These are phyloP conservation scores for Allantophomopsis cytisporea DNA, from an alignment of 2,329 filamentous ascomycete species.

Conservation along the genomic window DNA sequence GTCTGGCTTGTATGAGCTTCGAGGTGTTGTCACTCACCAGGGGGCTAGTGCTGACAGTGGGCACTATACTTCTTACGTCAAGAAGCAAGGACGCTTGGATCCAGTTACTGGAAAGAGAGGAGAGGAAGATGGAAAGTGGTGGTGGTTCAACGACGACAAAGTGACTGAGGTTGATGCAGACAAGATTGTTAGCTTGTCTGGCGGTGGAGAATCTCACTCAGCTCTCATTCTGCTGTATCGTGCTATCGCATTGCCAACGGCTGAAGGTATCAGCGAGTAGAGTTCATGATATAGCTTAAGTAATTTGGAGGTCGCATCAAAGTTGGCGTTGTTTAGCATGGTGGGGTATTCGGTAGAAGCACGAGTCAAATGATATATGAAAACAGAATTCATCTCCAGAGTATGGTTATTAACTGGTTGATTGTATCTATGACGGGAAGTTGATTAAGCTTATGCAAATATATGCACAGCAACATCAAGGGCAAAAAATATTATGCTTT, in stretches of 20 bases:
- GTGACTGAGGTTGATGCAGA: constrained; percentile 84
- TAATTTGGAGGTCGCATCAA: background rate
- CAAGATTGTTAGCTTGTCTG: constrained; percentile 80
- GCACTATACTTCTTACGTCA: constrained; percentile 96
- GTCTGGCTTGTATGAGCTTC: constrained; percentile 88
- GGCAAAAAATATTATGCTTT: too few species aligned
- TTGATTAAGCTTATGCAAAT: too few species aligned
- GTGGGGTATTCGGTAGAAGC: too few species aligned
- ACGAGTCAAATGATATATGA: too few species aligned
- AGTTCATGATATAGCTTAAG: background rate
- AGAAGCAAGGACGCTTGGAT: constrained; percentile 68
- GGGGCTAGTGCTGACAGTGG: constrained; percentile 93
- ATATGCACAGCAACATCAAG: too few species aligned
- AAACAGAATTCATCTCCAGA: too few species aligned
- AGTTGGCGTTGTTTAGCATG: too few species aligned
- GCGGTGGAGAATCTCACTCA: constrained; percentile 79
- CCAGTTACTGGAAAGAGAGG: constrained; percentile 62
- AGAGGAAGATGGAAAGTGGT: constrained; percentile 90
- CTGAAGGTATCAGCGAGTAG: constrained; percentile 26
- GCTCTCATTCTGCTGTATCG: constrained; percentile 70
- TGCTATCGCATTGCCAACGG: constrained; percentile 53
- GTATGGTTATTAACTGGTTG: too few species aligned
- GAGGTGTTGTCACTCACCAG: constrained; percentile 91
- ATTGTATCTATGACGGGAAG: too few species aligned
- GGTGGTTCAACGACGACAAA: constrained; percentile 99